Evolutionary conservation across 176 grass and related monocot species (phyloP).

Genomic region (Carex pumila): DNA sequence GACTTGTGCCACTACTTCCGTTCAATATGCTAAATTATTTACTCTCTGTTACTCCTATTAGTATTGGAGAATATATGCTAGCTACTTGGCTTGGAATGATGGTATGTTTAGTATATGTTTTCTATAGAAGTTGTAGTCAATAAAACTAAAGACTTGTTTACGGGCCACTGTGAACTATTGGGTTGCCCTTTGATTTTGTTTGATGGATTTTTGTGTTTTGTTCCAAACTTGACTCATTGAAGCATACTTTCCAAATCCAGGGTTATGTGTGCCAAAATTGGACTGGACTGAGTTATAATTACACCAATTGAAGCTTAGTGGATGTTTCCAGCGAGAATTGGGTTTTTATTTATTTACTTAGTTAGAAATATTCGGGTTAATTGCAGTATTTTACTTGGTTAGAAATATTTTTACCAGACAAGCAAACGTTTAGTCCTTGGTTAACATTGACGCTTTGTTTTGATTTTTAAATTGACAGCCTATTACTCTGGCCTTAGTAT

Average conservation of each 20-base stretch:
- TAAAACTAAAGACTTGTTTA: not conserved
- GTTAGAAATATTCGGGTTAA: not conserved
- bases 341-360: not conserved
- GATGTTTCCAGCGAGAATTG: not conserved
- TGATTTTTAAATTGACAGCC: conserved; percentile 49
- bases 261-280: not conserved
- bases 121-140: not conserved
- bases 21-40: conserved; percentile 99
- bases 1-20: conserved; percentile 92
- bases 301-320: not conserved
- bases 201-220: not conserved
- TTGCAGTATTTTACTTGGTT: not conserved
- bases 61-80: conserved; percentile 92
- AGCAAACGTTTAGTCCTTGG: not conserved
- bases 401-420: not conserved
- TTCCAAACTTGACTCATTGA: not conserved
- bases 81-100: conserved; percentile 99
- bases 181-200: not conserved
- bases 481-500: conserved; percentile 87
- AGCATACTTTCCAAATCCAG: not conserved
- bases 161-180: not conserved
- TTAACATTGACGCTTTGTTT: not conserved
- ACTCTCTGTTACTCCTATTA: conserved; percentile 96
- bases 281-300: not conserved
- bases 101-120: conserved; percentile 47